Evolutionary conservation across 1,284 basidiomycete species (phyloP), one percentile per base, ranked within the genome.

Genomic region (Puccinia triticina): DNA sequence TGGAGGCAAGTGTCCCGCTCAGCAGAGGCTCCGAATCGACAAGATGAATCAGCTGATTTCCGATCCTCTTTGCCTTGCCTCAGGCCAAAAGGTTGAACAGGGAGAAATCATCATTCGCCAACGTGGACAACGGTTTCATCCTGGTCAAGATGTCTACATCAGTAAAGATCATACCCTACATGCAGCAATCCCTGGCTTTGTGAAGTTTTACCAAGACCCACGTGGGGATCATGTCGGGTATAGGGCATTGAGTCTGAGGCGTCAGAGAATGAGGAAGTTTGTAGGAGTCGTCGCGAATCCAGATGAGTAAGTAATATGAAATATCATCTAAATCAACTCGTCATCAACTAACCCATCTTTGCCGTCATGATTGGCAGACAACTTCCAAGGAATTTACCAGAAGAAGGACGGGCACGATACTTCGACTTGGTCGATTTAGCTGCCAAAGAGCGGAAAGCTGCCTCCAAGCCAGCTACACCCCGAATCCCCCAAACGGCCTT

Each of bases 101-200:
- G 95, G 96, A 71, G 94, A 96, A 88, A 96, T 98, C 85, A 93
- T 98, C 86, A 91, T 97, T 55, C 91, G 95, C 73, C 95, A 98
- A 88, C 90, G 96, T 84, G 96, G 96, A 14, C 92, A 92, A 0
- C 89, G 92, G 78, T 95, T 96, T 88, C 94, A 95, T 86, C 92
- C 96, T 1, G 95, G 95, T 0, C 94, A 95, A 88, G 92, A 97
- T 88, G 94, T 94, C 91, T 88, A 71, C 81, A 92, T 94, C 86
- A 96, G 95, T 40, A 91, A 92, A 83, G 95, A 98, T 88, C 94
- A 96, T 87, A 98, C 96, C 0, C 89, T 98, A 81, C 96, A 92
- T 86, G 95, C 95, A 26, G 89, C 91, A 18, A 91, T 92, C 26
- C 95, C 95, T 0, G 95, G 95, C 26, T 95, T 91, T 87, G 93